Evolutionary conservation across 495 filamentous ascomycete genomes (phyloP), one percentile per base, ranked within the genome.

Genomic region (Antarctomyces pellizariae): DNA sequence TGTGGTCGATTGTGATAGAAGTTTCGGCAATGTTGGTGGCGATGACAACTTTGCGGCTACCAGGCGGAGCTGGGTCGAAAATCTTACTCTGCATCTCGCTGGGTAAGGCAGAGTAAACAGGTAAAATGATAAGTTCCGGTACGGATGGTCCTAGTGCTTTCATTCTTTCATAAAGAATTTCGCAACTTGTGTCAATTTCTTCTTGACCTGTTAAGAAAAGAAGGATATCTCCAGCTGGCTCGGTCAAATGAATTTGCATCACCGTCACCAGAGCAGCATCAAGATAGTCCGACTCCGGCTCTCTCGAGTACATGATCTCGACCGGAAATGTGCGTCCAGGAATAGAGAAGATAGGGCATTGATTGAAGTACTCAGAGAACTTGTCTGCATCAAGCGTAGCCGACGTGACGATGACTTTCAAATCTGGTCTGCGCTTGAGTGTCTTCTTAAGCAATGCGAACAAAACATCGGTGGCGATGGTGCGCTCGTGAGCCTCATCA

Each of bases 1-100:
- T 90, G 21, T 77, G 71, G 45, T 95, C 86, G 31, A 99, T 93
- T 0, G 86, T 99, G 38, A 99, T 84, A 9, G 77, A 89, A 0
- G 86, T 99, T 42, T 99, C 86, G 0, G 86, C 86, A 42, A 99
- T 99, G 37, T 99, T 99, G 10, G 86, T 99, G 2, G 86, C 89
- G 45, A 99, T 91, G 26, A 99, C 77, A 9, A 93, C 80, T 49
- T 99, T 99, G 28, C 86, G 61, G 23, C 67, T 74, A 18, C 86
- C 86, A 10, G 71, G 62, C 4, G 84, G 79, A 11, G 89, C 75
- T 9, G 83, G 82, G 13, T 95, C 86, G 44, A 99, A 99, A 25
- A 95, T 89, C 32, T 59, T 64, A 41, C 75, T 84, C 41, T 93
- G 86, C 61, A 91, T 80, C 50, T 99, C 86, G 39, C 68, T 78